Evolutionary conservation across 495 filamentous ascomycete species (phyloP).

Genomic region (Penicillium pulvis): DNA sequence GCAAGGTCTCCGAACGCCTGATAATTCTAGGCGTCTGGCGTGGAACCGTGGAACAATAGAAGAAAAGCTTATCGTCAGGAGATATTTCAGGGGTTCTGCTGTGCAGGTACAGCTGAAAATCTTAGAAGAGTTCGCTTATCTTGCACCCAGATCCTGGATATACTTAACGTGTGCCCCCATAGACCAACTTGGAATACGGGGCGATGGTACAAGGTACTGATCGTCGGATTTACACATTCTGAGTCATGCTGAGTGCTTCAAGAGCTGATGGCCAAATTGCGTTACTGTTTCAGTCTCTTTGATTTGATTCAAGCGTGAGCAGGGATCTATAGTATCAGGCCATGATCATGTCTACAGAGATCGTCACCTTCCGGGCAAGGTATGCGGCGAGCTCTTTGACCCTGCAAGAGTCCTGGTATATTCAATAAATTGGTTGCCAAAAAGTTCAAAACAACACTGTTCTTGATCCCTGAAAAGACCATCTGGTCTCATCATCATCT

Average conservation of each 20-base stretch:
- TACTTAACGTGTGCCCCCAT: neutral
- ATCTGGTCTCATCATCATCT: no score
- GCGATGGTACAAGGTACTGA: neutral
- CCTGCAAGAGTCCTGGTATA: conserved; percentile 4
- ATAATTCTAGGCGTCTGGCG: neutral
- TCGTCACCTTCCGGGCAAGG: conserved; percentile 27
- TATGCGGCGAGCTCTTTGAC: conserved; percentile 32
- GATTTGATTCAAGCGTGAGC: neutral
- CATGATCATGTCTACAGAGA: neutral
- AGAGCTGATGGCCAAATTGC: neutral
- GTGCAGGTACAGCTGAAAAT: neutral
- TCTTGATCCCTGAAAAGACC: no score
- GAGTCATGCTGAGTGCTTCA: neutral
- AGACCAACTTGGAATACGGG: neutral
- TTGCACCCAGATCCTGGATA: neutral
- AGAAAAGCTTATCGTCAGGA: neutral
- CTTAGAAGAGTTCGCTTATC: conserved; percentile 2
- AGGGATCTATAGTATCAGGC: neutral
- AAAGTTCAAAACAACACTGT: no score
- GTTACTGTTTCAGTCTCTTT: no score
- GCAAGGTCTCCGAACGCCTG: neutral
- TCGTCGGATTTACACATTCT: neutral
- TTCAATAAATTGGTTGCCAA: no score
- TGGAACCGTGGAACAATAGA: neutral
- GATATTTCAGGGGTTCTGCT: neutral